Percentiles rank a stretch among this genome's conserved stretches.
phyloP scores from a whole-genome alignment of 2,329 filamentous ascomycete genomes.

The Aspergillus quadricinctus region DNA sequence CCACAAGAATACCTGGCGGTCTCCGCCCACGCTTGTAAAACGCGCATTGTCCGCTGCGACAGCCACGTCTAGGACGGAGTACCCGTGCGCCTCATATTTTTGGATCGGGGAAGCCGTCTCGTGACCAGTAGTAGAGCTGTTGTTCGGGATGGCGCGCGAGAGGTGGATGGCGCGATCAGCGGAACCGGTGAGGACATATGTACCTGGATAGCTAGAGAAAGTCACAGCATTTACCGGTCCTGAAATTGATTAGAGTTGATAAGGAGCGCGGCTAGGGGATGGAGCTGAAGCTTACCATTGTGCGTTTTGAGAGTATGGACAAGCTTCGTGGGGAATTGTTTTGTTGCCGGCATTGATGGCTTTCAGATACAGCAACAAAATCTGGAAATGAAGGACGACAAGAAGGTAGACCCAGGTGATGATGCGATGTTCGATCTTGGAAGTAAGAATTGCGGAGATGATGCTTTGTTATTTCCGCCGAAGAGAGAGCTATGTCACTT shows the following conservation, averaged over 20 bases:
- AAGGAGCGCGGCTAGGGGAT: neutral
- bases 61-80: constrained; percentile 79
- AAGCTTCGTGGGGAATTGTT: constrained; percentile 35
- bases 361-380: neutral
- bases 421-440: neutral
- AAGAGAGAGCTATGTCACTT: neutral
- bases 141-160: constrained; percentile 59
- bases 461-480: constrained; percentile 4
- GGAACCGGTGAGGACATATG: constrained; percentile 79
- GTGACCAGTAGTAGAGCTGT: constrained; percentile 28
- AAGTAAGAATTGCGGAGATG: neutral
- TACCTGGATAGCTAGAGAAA: constrained; percentile 68
- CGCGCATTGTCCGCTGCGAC: constrained; percentile 72
- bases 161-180: constrained; percentile 81
- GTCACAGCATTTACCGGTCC: constrained; percentile 68
- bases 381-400: neutral
- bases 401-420: neutral
- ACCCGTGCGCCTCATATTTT: constrained; percentile 83
- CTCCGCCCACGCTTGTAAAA: constrained; percentile 84
- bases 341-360: constrained; percentile 24
- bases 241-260: constrained; percentile 26
- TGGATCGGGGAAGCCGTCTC: constrained; percentile 63
- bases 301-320: constrained; percentile 44
- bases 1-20: constrained; percentile 90
- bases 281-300: constrained; percentile 29